phyloP scores from a whole-genome alignment of 495 filamentous ascomycete genomes.

The Aspergillus hancockii region DNA sequence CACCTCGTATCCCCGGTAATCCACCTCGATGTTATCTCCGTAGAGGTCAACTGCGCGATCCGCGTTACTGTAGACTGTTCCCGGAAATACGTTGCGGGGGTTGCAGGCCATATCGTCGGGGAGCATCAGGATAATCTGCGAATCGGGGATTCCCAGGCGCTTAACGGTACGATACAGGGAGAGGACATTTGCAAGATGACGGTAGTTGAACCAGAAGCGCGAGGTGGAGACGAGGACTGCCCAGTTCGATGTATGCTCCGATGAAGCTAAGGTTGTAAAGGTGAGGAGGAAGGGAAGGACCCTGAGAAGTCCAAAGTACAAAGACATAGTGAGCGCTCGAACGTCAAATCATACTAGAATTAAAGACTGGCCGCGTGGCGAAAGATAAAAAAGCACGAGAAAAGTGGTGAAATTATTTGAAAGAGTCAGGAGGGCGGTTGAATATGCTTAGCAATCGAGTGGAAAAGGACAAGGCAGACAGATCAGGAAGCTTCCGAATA shows the following conservation, averaged over 20 bases:
- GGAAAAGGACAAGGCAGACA: no score
- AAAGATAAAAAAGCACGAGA: background rate
- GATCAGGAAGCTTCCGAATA: no score
- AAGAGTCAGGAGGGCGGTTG: background rate
- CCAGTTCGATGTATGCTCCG: constrained; percentile 97
- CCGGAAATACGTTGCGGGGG: constrained; percentile 94
- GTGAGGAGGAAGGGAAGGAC: constrained; percentile 47
- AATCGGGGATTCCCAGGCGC: constrained; percentile 95
- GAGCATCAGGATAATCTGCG: constrained; percentile 98
- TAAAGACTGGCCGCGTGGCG: background rate
- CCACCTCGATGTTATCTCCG: constrained; percentile 98
- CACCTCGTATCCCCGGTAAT: constrained; percentile 97
- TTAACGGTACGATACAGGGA: constrained; percentile 98
- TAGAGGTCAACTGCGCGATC: constrained; percentile 95
- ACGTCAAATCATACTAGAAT: constrained; percentile 8
- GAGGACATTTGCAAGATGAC: constrained; percentile 95
- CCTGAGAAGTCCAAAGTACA: constrained; percentile 29
- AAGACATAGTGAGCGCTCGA: constrained; percentile 27
- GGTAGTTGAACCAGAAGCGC: constrained; percentile 99
- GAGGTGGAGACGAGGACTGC: constrained; percentile 97
- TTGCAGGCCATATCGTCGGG: constrained; percentile 99
- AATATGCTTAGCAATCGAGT: no score
- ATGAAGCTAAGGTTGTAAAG: constrained; percentile 45
- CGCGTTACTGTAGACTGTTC: constrained; percentile 97
- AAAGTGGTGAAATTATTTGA: background rate